A percentile compares a stretch with the other conserved stretches of the same genome.
Evolutionary conservation across 2,329 filamentous ascomycete species (phyloP).

Genomic region (Proliferodiscus dingleyae): DNA sequence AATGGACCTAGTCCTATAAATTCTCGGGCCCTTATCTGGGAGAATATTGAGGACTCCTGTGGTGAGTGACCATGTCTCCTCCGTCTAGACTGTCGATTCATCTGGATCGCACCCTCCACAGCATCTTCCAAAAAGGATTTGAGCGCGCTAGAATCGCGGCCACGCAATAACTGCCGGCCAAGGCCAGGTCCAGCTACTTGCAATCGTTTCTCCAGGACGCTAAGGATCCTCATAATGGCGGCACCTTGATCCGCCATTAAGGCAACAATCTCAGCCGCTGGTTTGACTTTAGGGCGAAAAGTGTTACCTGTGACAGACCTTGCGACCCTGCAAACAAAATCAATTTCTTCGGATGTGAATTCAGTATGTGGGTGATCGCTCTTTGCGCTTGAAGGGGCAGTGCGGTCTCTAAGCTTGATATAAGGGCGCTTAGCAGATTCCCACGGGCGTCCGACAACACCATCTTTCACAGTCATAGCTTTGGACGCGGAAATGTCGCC

Average conservation of each 20-base stretch:
- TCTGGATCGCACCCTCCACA: constrained; percentile 5
- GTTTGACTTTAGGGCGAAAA: not conserved
- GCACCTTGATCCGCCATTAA: constrained; percentile 6
- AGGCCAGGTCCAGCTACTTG: constrained; percentile 17
- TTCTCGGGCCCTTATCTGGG: constrained; percentile 25
- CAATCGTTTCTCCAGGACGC: constrained; percentile 3
- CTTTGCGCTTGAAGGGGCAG: not conserved
- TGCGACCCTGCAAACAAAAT: constrained; percentile 3
- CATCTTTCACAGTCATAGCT: not conserved
- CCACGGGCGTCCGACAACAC: not conserved
- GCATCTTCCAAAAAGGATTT: constrained; percentile 18
- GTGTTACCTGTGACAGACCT: not conserved
- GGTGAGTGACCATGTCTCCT: not conserved
- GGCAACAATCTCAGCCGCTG: not conserved
- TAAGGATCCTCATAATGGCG: constrained; percentile 1
- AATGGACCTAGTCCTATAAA: constrained; percentile 17
- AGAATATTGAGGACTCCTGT: constrained; percentile 2
- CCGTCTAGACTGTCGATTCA: not conserved
- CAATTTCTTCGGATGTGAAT: constrained; percentile 15
- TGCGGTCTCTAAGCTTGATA: not conserved
- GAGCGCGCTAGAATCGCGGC: constrained; percentile 39
- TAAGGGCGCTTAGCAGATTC: not conserved
- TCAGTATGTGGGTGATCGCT: constrained; percentile 14
- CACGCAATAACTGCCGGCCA: constrained; percentile 51
- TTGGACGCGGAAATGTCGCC: not conserved